These are phyloP conservation scores for Neopestalotiopsis rosae DNA, from an alignment of 2,329 filamentous ascomycete genomes.

Conservation along the genomic window DNA sequence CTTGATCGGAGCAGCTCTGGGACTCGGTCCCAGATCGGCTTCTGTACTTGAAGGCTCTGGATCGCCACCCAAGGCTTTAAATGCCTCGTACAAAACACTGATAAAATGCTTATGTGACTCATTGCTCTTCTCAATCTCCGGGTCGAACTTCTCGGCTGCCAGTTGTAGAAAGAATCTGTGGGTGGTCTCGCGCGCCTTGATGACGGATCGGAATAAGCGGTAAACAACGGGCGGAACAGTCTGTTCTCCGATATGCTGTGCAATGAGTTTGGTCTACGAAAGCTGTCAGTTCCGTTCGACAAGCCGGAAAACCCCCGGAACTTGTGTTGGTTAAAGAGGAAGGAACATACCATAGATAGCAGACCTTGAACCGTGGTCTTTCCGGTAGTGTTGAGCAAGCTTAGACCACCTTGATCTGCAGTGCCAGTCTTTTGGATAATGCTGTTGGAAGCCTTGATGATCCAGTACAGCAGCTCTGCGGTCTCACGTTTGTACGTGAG, in stretches of 20 bases:
- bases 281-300: slow-evolving; percentile 25
- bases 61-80: not conserved
- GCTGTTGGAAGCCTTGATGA: slow-evolving; percentile 43
- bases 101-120: slow-evolving; percentile 48
- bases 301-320: not conserved
- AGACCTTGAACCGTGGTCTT: slow-evolving; percentile 42
- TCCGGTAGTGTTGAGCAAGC: slow-evolving; percentile 42
- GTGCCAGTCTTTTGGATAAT: slow-evolving; percentile 34
- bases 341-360: slow-evolving; percentile 24
- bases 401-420: slow-evolving; percentile 21
- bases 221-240: slow-evolving; percentile 40
- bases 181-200: slow-evolving; percentile 37
- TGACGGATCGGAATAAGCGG: slow-evolving; percentile 43
- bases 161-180: slow-evolving; percentile 39
- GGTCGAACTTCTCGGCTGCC: slow-evolving; percentile 36
- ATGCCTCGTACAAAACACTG: slow-evolving; percentile 37
- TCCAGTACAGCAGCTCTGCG: slow-evolving; percentile 43
- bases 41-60: not conserved
- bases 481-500: slow-evolving; percentile 46
- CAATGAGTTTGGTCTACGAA: slow-evolving; percentile 42
- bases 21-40: not conserved
- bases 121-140: slow-evolving; percentile 44
- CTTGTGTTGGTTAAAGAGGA: no score
- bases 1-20: not conserved
- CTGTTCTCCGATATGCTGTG: slow-evolving; percentile 33